Evolutionary conservation across 129 eudicot genomes (phyloP).

Genomic region (Pulicaria dysenterica): DNA sequence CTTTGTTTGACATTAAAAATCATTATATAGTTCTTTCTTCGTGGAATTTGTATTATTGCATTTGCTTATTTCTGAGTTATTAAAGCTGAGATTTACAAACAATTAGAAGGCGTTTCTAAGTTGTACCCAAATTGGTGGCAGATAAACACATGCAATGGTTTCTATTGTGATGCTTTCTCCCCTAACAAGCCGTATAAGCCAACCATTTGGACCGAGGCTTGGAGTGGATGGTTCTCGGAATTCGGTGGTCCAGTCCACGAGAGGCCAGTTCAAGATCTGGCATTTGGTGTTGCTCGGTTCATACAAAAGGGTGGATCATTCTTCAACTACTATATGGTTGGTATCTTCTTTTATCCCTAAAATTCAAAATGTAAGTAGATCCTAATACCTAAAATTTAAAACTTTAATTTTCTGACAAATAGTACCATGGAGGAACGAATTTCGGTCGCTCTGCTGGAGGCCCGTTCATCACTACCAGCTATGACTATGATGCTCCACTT

Average conservation of each 20-base stretch:
- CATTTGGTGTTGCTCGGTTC: constrained; percentile 47
- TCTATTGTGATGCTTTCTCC: constrained; percentile 46
- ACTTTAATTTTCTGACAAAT: constrained; percentile 2
- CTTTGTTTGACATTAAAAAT: no score
- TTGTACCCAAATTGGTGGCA: constrained; percentile 18
- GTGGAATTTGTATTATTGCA: no score
- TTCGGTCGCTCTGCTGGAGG: constrained; percentile 74
- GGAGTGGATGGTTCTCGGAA: constrained; percentile 52
- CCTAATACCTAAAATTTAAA: background rate
- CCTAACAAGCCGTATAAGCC: constrained; percentile 48
- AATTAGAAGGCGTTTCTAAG: background rate
- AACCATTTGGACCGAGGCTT: constrained; percentile 52
- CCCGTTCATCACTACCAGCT: constrained; percentile 63
- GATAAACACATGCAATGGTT: constrained; percentile 55
- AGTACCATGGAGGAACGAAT: constrained; percentile 73
- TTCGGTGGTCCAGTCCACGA: constrained; percentile 44
- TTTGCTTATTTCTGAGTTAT: no score
- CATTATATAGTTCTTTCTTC: no score
- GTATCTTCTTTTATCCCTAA: constrained; percentile 13
- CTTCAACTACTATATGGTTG: constrained; percentile 46
- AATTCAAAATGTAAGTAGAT: background rate
- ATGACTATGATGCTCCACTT: constrained; percentile 75
- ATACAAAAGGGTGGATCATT: constrained; percentile 53
- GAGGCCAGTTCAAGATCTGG: constrained; percentile 48
- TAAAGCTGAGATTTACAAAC: background rate